Percentiles rank a stretch among this genome's conserved stretches.
Evolutionary conservation across 2,329 filamentous ascomycete species (phyloP).

Genomic region (Kalaharituber pfeilii): DNA sequence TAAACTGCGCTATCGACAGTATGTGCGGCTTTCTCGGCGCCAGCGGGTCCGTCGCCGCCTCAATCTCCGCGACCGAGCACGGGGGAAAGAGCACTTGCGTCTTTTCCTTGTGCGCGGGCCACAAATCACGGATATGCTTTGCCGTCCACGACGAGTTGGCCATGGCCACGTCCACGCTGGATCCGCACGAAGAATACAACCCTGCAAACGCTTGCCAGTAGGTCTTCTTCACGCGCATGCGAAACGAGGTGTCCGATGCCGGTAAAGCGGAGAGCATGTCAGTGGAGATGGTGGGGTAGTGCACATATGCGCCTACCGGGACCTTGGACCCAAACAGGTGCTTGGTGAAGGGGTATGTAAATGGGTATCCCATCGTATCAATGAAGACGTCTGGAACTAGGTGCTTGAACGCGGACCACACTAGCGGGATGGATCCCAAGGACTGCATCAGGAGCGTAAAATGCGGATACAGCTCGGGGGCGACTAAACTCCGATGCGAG

Average conservation of each 20-base stretch:
- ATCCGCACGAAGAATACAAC: slow-evolving; percentile 67
- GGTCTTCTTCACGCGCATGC: slow-evolving; percentile 62
- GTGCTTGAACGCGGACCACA: slow-evolving; percentile 82
- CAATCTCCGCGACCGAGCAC: slow-evolving; percentile 72
- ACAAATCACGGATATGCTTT: slow-evolving; percentile 60
- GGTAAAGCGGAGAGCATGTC: slow-evolving; percentile 78
- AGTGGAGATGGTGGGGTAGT: slow-evolving; percentile 95
- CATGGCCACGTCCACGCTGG: slow-evolving; percentile 82
- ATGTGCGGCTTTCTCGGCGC: slow-evolving; percentile 49
- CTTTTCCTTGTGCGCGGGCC: slow-evolving; percentile 43
- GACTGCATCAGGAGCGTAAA: slow-evolving; percentile 93
- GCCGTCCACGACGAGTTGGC: slow-evolving; percentile 96
- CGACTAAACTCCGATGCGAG: slow-evolving; percentile 68
- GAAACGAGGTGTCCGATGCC: slow-evolving; percentile 51
- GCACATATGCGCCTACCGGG: slow-evolving; percentile 82
- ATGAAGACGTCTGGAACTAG: slow-evolving; percentile 86
- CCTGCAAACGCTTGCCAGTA: slow-evolving; percentile 81
- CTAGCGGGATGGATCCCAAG: slow-evolving; percentile 68
- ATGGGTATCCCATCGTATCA: slow-evolving; percentile 97
- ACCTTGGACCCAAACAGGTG: slow-evolving; percentile 55
- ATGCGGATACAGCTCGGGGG: slow-evolving; percentile 71
- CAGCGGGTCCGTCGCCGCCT: slow-evolving; percentile 41
- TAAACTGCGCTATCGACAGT: slow-evolving; percentile 92
- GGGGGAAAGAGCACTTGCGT: slow-evolving; percentile 64
- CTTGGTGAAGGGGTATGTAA: slow-evolving; percentile 66